These are phyloP conservation scores for Chaetomiaceae sp. DNA, from an alignment of 2,329 filamentous ascomycete species.

Conservation along the genomic window DNA sequence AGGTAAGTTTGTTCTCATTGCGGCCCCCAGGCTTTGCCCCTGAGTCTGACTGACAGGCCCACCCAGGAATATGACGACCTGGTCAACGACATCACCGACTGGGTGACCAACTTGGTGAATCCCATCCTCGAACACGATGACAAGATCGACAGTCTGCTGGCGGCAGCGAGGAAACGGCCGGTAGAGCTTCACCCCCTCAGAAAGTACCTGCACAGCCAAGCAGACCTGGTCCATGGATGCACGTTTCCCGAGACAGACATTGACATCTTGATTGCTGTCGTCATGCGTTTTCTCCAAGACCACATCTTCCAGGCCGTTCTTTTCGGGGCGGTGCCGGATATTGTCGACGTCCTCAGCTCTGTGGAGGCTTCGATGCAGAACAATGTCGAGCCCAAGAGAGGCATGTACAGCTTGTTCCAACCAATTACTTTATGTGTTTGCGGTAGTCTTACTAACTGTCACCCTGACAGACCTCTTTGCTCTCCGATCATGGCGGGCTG, in stretches of 20 bases:
- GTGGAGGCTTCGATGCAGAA: slow-evolving; percentile 34
- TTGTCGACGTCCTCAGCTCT: slow-evolving; percentile 30
- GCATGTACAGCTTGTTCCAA: slow-evolving; percentile 19
- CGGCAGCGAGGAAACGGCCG: slow-evolving; percentile 23
- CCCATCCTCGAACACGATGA: slow-evolving; percentile 29
- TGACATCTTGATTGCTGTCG: slow-evolving; percentile 33
- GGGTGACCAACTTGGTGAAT: slow-evolving; percentile 34
- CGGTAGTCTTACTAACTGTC: not conserved
- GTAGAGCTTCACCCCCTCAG: slow-evolving; percentile 28
- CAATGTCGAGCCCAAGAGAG: slow-evolving; percentile 35
- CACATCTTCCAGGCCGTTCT: slow-evolving; percentile 34
- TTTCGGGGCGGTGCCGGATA: slow-evolving; percentile 25
- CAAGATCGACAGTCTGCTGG: slow-evolving; percentile 24
- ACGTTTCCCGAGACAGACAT: slow-evolving; percentile 36
- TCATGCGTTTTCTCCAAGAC: slow-evolving; percentile 34
- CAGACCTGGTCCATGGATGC: slow-evolving; percentile 32
- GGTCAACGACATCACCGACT: slow-evolving; percentile 32
- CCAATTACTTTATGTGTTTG: not conserved
- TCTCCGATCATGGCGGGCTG: slow-evolving; percentile 35
- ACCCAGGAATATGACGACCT: slow-evolving; percentile 35
- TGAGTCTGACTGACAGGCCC: not conserved
- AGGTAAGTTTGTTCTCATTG: slow-evolving; percentile 25
- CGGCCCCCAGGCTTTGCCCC: no score
- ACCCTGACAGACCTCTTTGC: slow-evolving; percentile 34
- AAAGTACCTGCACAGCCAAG: slow-evolving; percentile 27